Evolutionary conservation across 192 early-diverging fungal species (phyloP), one percentile per base, ranked within the genome.

Genomic region (Coemansia sp.): DNA sequence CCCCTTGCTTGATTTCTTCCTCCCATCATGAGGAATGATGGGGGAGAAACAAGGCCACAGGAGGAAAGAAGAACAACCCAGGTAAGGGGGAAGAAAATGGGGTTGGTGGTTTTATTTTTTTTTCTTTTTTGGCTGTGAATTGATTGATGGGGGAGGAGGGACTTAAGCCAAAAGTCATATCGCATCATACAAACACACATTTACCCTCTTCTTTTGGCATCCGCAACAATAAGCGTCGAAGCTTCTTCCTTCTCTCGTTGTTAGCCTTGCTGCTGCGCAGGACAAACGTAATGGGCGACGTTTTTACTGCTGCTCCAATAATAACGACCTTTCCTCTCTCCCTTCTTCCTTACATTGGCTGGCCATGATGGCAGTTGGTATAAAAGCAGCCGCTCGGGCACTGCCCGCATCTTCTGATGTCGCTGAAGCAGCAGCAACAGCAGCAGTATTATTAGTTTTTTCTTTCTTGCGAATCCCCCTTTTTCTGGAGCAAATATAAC

Each of bases 251-350:
- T 32, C 32, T 32, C 2, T 19, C 43, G 43, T 7, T 5, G 43
- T 7, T 45, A 7, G 32, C 32, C 13, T 26, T 54, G 51, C 51
- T 54, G 51, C 51, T 54, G 51, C 51, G 51, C 51, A 54, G 51
- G 19, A 22, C 21, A 9, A 10, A 22, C 19, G 21, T 15, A 49
- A 32, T 32, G 32, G 32, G 32, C 32, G 32, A 32, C 32, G 32
- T 32, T 32, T 2, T 32, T 32, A 32, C 32, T 32, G 32, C 4
- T 32, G 32, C 32, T 32, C 32, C 32, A 32, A 32, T 32, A 32
- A 32, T 4, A 32, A 49, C 8, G 43, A 45, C 43, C 8, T 45
- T 45, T 45, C 43, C 10, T 9, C 13, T 45, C 10, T 49, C 47
- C 15, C 15, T 26, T 12, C 47, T 54, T 26, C 26, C 26, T 8